Evolutionary conservation across 805 yeast genomes (phyloP), one percentile per base, ranked within the genome.

Genomic region (Myxozyma kluyveri): DNA sequence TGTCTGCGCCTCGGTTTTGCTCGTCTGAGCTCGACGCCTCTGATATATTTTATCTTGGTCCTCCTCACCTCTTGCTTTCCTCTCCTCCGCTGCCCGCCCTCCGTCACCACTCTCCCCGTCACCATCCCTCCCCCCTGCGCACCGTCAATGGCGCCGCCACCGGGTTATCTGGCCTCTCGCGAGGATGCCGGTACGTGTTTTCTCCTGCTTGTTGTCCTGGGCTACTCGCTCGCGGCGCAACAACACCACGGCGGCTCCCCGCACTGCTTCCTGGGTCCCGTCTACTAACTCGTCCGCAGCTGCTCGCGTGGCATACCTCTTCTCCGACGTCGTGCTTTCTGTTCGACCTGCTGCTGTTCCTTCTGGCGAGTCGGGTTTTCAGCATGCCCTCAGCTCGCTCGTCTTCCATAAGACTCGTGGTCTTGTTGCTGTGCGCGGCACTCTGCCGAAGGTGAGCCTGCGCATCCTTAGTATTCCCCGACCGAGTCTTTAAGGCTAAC

Each of bases 291-390:
- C 9, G 3, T 26, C 12, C 12, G 18, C 37, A 56, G 60, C 52
- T 36, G 60, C 60, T 36, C 54, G 59, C 32, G 32, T 56, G 24
- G 60, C 60, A 18, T 56, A 54, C 36, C 60, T 56, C 38, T 54
- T 50, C 53, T 39, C 51, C 44, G 60, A 56, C 31, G 12, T 36
- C 35, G 60, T 56, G 17, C 45, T 54, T n/a, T 56, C 59, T 17
- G 53, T 56, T 21, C 53, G 50, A 42, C 52, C 59, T 18, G 18
- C 54, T 4, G 53, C 55, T 36, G 32, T 17, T 17, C 21, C 32
- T 21, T 36, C 48, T 5, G 31, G 41, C 23, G 47, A 39, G 19
- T 17, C 22, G 35, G 51, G 55, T 32, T 56, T 56, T 48, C 54
- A 53, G 31, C 47, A 50, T 21, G 59, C 47, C 14, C 52, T 56